phyloP scores from a whole-genome alignment of 768 basidiomycete genomes.

The Cubamyces lactineus region DNA sequence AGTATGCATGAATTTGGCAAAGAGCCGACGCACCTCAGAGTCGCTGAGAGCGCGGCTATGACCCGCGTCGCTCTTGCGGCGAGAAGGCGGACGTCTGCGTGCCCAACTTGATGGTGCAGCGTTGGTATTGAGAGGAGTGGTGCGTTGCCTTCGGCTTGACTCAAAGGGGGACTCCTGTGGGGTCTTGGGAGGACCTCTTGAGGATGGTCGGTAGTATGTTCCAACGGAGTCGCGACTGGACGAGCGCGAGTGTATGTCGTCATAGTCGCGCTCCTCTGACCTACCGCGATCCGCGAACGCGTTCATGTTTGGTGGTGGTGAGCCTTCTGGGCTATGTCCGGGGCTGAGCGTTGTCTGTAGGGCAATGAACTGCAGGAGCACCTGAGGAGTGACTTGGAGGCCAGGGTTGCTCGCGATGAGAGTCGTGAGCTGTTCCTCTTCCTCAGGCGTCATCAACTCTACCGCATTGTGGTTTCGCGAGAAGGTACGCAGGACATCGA shows the following conservation, averaged over 20 bases:
- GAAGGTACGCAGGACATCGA: conserved; percentile 69
- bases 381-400: conserved; percentile 68
- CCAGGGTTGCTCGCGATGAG: conserved; percentile 63
- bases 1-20: neutral
- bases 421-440: conserved; percentile 60
- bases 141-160: conserved; percentile 66
- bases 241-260: conserved; percentile 50
- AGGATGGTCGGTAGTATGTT: conserved; percentile 44
- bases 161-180: conserved; percentile 68
- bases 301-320: conserved; percentile 41
- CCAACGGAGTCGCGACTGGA: conserved; percentile 59
- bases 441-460: conserved; percentile 66
- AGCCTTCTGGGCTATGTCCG: conserved; percentile 24
- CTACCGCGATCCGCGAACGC: conserved; percentile 46
- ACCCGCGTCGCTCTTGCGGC: conserved; percentile 79
- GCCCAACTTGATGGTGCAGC: conserved; percentile 76
- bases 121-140: conserved; percentile 56
- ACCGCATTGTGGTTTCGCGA: conserved; percentile 59
- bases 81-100: conserved; percentile 68
- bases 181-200: conserved; percentile 60
- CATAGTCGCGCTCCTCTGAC: conserved; percentile 39
- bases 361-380: conserved; percentile 66
- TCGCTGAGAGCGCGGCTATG: conserved; percentile 57
- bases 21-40: conserved; percentile 59
- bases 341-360: conserved; percentile 30